Evolutionary conservation across 2,329 filamentous ascomycete species (phyloP).

Genomic region (Berkeleyomyces rouxiae): DNA sequence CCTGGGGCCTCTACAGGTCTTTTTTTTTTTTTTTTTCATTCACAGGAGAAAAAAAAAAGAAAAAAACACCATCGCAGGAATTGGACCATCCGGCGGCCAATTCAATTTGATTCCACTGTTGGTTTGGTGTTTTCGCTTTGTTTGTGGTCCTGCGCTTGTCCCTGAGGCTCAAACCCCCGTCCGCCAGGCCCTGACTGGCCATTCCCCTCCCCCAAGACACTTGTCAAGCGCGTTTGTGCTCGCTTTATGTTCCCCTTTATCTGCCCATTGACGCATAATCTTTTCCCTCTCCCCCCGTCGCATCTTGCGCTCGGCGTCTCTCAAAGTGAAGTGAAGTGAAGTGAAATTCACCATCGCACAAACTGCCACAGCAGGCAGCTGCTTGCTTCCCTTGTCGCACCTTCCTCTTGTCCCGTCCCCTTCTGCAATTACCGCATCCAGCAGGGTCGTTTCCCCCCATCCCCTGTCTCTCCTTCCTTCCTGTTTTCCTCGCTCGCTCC

Average conservation of each 20-base stretch:
- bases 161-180: neutral
- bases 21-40: too few species aligned
- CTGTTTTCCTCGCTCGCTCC: neutral
- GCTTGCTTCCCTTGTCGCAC: neutral
- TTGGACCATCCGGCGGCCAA: neutral
- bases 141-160: neutral
- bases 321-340: too few species aligned
- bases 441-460: neutral
- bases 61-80: neutral
- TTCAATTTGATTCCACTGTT: slow-evolving; percentile 1
- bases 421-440: neutral
- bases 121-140: neutral
- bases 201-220: too few species aligned
- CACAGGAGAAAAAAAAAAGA: too few species aligned
- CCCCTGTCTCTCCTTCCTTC: neutral
- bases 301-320: too few species aligned
- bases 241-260: too few species aligned
- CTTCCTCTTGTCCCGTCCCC: neutral
- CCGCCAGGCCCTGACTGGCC: too few species aligned
- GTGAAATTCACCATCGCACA: too few species aligned
- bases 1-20: too few species aligned
- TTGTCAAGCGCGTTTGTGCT: too few species aligned
- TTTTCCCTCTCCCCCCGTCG: too few species aligned
- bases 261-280: too few species aligned
- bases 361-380: neutral